Base-by-base conservation (phyloP, 176 grass and related monocot species). In the Tillandsia leiboldiana region DNA sequence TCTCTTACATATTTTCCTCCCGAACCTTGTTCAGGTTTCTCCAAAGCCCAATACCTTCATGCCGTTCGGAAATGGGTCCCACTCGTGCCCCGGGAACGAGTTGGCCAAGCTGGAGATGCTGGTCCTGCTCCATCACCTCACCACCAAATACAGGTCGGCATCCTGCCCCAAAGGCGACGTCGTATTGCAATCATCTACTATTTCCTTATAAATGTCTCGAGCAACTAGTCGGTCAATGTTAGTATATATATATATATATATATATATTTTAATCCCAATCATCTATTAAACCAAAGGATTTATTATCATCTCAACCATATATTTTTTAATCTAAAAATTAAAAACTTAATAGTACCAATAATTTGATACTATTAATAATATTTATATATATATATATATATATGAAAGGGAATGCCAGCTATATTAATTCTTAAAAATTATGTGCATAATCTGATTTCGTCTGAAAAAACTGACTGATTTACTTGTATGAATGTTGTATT, bases 71-170 rank as follows among this genome's bases (percentile, higher is more conserved):
- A 99, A 94, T 67, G 95, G 95, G 64, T 80, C 73, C 84, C 95
- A 99, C 64, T 90, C 95, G 11, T 99, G 95, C 72, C 95, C 95
- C 27, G 95, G 95, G 73, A 99, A 90, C 71, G 95, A 99, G 84
- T 77, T 94, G 11, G 95, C 95, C 26, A 99, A 94, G 85, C 74
- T 99, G 87, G 95, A 99, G 87, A 94, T 94, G 82, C 84, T 99
- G 3, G 87, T 99, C 33, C 78, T 99, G 51, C 88, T 93, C 72
- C 95, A 99, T 78, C 90, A 99, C 70, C 95, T 99, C 75, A 78
- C 87, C 69, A 99, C 90, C 72, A 82, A 88, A 57, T 94, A 84
- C 79, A 73, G 82, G 84, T 86, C 15, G 22, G 22, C 0, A 4
- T 61, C 14, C 15, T 59, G 20, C 8, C n/a, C 11, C 13, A 8